phyloP scores from a whole-genome alignment of 1,284 basidiomycete genomes.

The Apiotrichum akiyoshidainum region DNA sequence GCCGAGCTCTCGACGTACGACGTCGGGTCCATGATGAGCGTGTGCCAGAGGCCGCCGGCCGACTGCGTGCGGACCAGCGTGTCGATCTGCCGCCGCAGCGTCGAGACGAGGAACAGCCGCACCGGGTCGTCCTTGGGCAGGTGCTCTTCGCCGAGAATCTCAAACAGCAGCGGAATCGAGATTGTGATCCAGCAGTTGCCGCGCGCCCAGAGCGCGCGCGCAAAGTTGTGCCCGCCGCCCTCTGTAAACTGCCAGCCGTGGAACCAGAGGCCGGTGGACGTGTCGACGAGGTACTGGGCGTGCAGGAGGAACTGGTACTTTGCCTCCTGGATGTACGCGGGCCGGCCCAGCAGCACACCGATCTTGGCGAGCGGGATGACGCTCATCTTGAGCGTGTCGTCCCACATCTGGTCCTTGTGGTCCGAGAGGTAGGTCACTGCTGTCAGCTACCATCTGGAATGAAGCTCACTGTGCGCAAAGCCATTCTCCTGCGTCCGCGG shows the following conservation, averaged over 20 bases:
- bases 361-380: constrained; percentile 59
- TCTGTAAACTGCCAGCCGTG: constrained; percentile 49
- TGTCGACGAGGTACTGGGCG: constrained; percentile 37
- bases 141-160: constrained; percentile 49
- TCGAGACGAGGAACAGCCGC: constrained; percentile 55
- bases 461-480: constrained; percentile 57
- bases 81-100: constrained; percentile 58
- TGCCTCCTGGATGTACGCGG: constrained; percentile 58
- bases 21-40: constrained; percentile 59
- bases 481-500: constrained; percentile 59
- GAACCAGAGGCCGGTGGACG: constrained; percentile 34
- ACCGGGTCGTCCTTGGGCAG: constrained; percentile 54
- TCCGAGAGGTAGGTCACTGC: constrained; percentile 57
- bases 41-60: constrained; percentile 61
- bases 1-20: constrained; percentile 62
- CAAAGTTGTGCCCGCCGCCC: constrained; percentile 52
- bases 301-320: constrained; percentile 40
- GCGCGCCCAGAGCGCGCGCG: constrained; percentile 60
- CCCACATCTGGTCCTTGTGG: constrained; percentile 63
- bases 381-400: constrained; percentile 66
- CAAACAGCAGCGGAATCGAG: constrained; percentile 63
- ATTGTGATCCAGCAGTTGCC: constrained; percentile 66
- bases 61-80: constrained; percentile 59
- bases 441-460: constrained; percentile 38
- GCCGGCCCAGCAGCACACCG: constrained; percentile 56